Conservation (phyloP, 441 rosid genomes). For the Omphalea diandra region DNA sequence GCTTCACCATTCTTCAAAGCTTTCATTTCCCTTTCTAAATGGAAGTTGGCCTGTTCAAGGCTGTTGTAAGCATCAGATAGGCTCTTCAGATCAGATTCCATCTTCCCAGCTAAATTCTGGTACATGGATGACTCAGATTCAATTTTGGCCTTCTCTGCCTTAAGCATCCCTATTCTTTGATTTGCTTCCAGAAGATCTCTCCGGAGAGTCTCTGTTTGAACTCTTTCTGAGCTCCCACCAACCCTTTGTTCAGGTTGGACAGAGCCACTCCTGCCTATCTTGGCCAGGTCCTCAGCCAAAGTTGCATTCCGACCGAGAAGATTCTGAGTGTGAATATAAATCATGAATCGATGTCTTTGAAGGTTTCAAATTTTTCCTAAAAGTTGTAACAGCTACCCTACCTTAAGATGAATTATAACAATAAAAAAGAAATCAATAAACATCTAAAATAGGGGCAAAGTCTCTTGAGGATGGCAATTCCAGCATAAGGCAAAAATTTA, state of each 20-base stretch:
- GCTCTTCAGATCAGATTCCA: constrained; percentile 82
- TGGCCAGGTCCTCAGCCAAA: constrained; percentile 86
- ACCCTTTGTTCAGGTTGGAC: constrained; percentile 56
- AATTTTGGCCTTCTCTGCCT: constrained; percentile 63
- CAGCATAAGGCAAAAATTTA: neutral
- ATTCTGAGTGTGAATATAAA: constrained; percentile 36
- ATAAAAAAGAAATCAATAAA: neutral
- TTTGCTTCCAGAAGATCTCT: constrained; percentile 83
- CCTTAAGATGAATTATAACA: neutral
- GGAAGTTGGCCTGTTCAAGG: constrained; percentile 77
- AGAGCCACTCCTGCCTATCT: constrained; percentile 52
- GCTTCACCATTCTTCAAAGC: constrained; percentile 62
- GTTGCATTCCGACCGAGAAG: constrained; percentile 85
- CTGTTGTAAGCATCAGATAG: constrained; percentile 90
- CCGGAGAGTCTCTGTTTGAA: constrained; percentile 66
- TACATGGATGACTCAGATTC: constrained; percentile 71
- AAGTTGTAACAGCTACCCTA: constrained; percentile 5
- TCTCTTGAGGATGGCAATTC: neutral
- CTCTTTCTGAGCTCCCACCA: constrained; percentile 57
- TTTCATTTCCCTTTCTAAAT: constrained; percentile 73
- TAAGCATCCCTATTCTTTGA: constrained; percentile 67
- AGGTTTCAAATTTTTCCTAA: neutral
- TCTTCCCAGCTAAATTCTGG: constrained; percentile 68
- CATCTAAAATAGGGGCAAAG: neutral
- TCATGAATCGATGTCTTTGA: constrained; percentile 6